A percentile compares a stretch with the other conserved stretches of the same genome.
These are phyloP conservation scores for Nannochloris sp. DNA, from an alignment of 139 green algal genomes.

Conservation along the genomic window DNA sequence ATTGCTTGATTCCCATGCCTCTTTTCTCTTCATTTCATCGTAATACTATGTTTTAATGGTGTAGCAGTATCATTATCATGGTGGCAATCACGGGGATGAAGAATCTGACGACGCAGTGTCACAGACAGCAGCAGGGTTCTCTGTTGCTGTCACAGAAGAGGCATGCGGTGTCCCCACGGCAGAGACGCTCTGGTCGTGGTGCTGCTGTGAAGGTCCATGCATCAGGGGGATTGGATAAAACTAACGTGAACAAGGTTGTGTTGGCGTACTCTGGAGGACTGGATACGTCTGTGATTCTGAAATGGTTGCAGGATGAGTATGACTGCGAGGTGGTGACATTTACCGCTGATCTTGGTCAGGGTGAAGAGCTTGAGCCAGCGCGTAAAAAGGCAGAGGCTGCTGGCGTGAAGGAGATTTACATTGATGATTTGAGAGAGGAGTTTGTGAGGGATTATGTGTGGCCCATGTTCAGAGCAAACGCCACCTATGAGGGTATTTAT, in stretches of 20 bases:
- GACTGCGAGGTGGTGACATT: slow-evolving; percentile 97
- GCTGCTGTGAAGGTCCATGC: neutral
- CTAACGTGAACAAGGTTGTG: slow-evolving; percentile 78
- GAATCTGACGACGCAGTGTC: no score
- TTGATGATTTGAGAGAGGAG: slow-evolving; percentile 96
- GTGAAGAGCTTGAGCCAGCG: slow-evolving; percentile 70
- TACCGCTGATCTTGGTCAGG: slow-evolving; percentile 92
- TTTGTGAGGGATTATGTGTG: slow-evolving; percentile 98
- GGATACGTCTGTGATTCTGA: slow-evolving; percentile 98
- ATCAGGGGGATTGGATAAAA: neutral
- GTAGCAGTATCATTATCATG: no score
- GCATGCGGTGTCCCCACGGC: no score
- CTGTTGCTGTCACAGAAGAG: no score
- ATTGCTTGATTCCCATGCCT: no score
- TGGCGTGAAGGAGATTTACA: slow-evolving; percentile 95
- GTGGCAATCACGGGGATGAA: no score
- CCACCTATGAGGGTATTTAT: slow-evolving; percentile 96
- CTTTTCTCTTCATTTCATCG: no score
- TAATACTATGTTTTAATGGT: no score
- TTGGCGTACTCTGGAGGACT: slow-evolving; percentile 91
- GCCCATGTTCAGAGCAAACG: slow-evolving; percentile 97
- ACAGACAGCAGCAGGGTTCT: no score
- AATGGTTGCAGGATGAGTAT: slow-evolving; percentile 96
- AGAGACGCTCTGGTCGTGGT: neutral
- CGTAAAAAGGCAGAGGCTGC: slow-evolving; percentile 80